phyloP scores from a whole-genome alignment of 495 filamentous ascomycete species.

The Penicillium coffeae region DNA sequence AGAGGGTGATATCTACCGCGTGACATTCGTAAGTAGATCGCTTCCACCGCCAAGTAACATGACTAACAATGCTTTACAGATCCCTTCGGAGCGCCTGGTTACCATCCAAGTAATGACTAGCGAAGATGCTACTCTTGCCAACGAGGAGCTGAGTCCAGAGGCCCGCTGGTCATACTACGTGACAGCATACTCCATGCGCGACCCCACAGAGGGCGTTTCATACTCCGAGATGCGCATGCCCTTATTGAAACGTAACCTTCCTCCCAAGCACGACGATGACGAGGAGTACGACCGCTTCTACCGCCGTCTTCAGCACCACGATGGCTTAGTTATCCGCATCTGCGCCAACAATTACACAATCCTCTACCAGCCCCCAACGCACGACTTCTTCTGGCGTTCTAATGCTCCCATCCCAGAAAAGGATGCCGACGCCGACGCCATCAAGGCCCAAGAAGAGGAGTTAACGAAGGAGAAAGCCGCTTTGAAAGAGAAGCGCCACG shows the following conservation, averaged over 20 bases:
- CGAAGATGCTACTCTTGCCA: constrained; percentile 77
- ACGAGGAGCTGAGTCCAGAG: constrained; percentile 52
- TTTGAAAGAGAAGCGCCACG: constrained; percentile 52
- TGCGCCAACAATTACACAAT: constrained; percentile 79
- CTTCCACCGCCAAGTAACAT: constrained; percentile 5
- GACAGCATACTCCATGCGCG: constrained; percentile 79
- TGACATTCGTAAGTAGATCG: constrained; percentile 69
- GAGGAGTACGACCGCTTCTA: constrained; percentile 47
- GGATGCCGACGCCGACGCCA: constrained; percentile 19
- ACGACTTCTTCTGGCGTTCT: constrained; percentile 55
- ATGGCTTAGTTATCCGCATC: constrained; percentile 74
- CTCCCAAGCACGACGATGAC: constrained; percentile 48
- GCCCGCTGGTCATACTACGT: constrained; percentile 89
- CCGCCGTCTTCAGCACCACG: constrained; percentile 58
- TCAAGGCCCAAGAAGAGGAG: constrained; percentile 39
- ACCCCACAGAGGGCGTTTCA: constrained; percentile 81
- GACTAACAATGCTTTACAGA: constrained; percentile 35
- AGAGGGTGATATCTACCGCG: constrained; percentile 84
- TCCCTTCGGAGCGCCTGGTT: constrained; percentile 54
- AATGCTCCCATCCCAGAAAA: constrained; percentile 16
- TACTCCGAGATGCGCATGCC: constrained; percentile 60
- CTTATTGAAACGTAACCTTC: constrained; percentile 72
- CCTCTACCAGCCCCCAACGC: constrained; percentile 67
- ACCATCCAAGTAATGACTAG: constrained; percentile 68
- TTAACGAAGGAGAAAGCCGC: constrained; percentile 39